Percentiles rank a stretch among this genome's conserved stretches.
phyloP scores from a whole-genome alignment of 345 rosid species.

The Acer campestre region DNA sequence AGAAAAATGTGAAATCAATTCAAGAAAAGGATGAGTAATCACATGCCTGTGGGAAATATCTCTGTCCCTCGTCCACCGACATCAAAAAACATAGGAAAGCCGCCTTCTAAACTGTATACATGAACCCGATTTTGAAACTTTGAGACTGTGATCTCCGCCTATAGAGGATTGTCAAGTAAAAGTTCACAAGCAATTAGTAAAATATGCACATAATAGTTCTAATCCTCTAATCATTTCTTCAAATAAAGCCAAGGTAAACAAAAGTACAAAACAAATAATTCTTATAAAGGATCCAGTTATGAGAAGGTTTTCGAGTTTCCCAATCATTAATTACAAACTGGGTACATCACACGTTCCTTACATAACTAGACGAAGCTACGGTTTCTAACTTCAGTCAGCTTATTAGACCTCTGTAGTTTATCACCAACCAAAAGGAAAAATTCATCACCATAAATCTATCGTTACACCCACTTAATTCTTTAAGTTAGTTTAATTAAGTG shows the following conservation, averaged over 20 bases:
- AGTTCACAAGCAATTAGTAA: not conserved
- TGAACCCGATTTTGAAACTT: constrained; percentile 85
- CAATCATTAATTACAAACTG: not conserved
- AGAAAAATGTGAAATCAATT: not conserved
- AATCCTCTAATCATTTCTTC: not conserved
- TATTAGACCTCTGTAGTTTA: not conserved
- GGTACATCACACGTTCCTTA: not conserved
- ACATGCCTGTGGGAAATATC: constrained; percentile 82
- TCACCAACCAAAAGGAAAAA: too few species aligned
- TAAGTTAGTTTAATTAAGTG: not conserved
- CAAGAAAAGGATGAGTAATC: not conserved
- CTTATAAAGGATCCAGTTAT: not conserved
- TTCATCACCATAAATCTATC: not conserved
- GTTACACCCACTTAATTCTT: not conserved
- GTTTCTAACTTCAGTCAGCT: not conserved
- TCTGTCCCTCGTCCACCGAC: constrained; percentile 89
- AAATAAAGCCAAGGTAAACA: not conserved
- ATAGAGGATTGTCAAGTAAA: constrained; percentile 10
- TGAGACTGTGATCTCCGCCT: constrained; percentile 82
- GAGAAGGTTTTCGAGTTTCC: not conserved
- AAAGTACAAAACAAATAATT: not conserved
- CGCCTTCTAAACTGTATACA: constrained; percentile 79
- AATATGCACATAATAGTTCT: not conserved
- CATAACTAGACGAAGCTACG: not conserved
- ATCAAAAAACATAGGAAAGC: constrained; percentile 82